Base-by-base conservation (phyloP, 2,329 filamentous ascomycete species). In the Beauveria varroae region DNA sequence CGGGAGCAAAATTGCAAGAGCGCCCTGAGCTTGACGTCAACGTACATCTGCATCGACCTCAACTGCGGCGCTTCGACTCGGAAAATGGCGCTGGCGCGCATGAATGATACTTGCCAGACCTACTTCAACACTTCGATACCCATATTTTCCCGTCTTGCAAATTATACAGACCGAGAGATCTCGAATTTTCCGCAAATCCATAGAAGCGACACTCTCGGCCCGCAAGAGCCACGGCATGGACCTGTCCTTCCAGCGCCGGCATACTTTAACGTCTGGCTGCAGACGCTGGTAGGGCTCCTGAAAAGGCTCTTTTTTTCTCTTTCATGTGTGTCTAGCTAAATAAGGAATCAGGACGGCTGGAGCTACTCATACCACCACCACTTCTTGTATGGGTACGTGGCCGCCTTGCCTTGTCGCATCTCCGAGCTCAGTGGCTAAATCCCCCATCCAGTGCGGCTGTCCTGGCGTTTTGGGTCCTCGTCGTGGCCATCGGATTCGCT, bases 341-440 rank as follows among this genome's bases (percentile, higher is more conserved):
- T 3, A 18, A 34, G 37, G n/a, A 34, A 43, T 7, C 3, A 60
- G 57, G 49, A 53, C 12, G 57, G 37, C 12, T 60, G 57, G 57
- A 44, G 50, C 37, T 52, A 52, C 14, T n/a, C 57, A 18, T 44
- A 52, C 26, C 37, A 9, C 8, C 37, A 60, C 7, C 57, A 60
- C 26, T 24, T 60, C 3, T 53, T 60, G 14, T 60, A 60, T 37
- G 57, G 57, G 57, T 60, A 53, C 16, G 28, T 24, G 46, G n/a
- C 12, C 16, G 41, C 34, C 34, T 37, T 12, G 26, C 16, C 16
- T 20, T 34, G 18, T 52, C 57, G 47, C 34, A 60, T 43, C 37
- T 53, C 49, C 40, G 26, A 53, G 56, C 44, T 22, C 28, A 4
- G 28, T 37, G 22, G 47, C 49, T 60, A 43, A 52, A 12, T 3